Evolutionary conservation across 768 basidiomycete genomes (phyloP).

Genomic region (Russula virescens): DNA sequence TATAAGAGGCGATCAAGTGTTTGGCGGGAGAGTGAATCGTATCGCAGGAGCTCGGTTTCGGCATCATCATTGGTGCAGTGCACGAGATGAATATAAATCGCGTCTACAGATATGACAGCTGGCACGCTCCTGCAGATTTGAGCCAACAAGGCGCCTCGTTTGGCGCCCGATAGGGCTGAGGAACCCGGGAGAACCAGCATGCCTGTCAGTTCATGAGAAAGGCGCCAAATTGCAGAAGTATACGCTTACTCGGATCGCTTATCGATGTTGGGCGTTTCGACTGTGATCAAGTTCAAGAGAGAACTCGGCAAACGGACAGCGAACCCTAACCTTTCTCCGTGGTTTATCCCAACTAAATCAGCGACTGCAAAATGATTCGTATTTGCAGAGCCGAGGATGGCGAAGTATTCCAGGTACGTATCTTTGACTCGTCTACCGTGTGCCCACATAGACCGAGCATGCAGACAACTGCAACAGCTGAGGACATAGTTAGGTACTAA

Average conservation of each 20-base stretch:
- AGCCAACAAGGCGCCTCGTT: constrained; percentile 59
- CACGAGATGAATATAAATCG: constrained; percentile 83
- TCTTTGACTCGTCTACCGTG: neutral
- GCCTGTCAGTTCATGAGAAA: constrained; percentile 14
- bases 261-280: neutral
- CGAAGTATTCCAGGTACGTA: constrained; percentile 31
- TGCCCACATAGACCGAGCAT: neutral
- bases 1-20: constrained; percentile 66
- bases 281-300: neutral
- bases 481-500: constrained; percentile 69
- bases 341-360: neutral
- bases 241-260: neutral
- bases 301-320: no score
- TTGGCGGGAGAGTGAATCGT: constrained; percentile 40
- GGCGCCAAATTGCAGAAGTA: neutral
- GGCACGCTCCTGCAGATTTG: constrained; percentile 49
- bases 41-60: constrained; percentile 43
- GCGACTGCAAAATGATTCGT: constrained; percentile 24
- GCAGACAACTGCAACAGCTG: constrained; percentile 54
- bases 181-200: constrained; percentile 81
- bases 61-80: constrained; percentile 46
- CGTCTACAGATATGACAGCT: constrained; percentile 63
- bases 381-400: constrained; percentile 40
- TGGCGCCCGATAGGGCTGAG: constrained; percentile 67
- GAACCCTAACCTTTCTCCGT: constrained; percentile 2